These are phyloP conservation scores for Quercus parvula DNA, from an alignment of 306 rosid genomes.

Conservation along the genomic window DNA sequence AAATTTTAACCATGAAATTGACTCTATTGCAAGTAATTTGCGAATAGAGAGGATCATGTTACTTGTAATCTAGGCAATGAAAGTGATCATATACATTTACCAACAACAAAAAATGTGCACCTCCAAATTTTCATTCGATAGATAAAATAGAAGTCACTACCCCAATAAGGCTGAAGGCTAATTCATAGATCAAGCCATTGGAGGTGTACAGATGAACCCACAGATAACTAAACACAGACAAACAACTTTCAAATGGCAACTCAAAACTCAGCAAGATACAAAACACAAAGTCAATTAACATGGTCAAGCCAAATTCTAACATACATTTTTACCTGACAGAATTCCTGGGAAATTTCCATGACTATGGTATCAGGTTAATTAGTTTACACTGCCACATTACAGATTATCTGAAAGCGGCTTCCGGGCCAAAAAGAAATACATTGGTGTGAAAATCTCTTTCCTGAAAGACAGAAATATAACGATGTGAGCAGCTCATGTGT, in stretches of 20 bases:
- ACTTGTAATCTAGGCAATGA: too few species aligned
- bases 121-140: background rate
- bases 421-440: constrained; percentile 91
- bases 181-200: constrained; percentile 6
- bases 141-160: background rate
- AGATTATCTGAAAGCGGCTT: constrained; percentile 53
- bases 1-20: too few species aligned
- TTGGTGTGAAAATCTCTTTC: constrained; percentile 89
- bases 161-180: constrained; percentile 1
- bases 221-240: constrained; percentile 19
- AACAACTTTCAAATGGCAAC: background rate
- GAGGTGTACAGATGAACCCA: background rate
- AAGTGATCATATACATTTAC: background rate
- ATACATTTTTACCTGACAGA: background rate
- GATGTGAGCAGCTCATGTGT: background rate
- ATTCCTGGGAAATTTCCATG: background rate
- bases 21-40: too few species aligned
- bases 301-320: constrained; percentile 17
- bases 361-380: constrained; percentile 1
- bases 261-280: background rate
- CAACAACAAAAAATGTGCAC: background rate
- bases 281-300: constrained; percentile 11
- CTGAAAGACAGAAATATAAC: constrained; percentile 37
- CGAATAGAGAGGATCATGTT: too few species aligned
- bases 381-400: constrained; percentile 3